Evolutionary conservation across 2,329 filamentous ascomycete species (phyloP).

Genomic region (Penicillium sp.): DNA sequence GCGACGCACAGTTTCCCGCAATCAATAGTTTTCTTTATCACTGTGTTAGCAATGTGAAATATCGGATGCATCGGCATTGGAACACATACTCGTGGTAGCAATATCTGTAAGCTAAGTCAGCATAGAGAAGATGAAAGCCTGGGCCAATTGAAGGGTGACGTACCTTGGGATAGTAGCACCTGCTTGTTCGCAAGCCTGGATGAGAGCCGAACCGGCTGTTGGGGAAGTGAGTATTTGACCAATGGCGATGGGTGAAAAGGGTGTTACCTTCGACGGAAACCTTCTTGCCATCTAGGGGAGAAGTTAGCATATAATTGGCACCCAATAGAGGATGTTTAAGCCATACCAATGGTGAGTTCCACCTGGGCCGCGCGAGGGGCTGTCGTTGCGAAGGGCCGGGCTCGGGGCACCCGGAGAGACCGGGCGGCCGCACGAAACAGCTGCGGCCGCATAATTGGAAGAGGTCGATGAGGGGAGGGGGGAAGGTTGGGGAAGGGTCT

Average conservation of each 20-base stretch:
- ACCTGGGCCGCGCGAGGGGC: slow-evolving; percentile 82
- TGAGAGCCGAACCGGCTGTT: slow-evolving; percentile 89
- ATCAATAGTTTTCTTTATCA: slow-evolving; percentile 85
- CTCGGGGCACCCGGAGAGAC: slow-evolving; percentile 53
- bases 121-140: slow-evolving; percentile 3
- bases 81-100: slow-evolving; percentile 89
- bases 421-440: slow-evolving; percentile 62
- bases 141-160: slow-evolving; percentile 24
- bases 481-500: slow-evolving; percentile 13
- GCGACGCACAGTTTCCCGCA: slow-evolving; percentile 79
- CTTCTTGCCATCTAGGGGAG: slow-evolving; percentile 83
- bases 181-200: slow-evolving; percentile 98
- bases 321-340: slow-evolving; percentile 55
- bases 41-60: slow-evolving; percentile 23
- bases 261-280: slow-evolving; percentile 88
- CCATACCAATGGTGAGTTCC: slow-evolving; percentile 89
- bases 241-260: slow-evolving; percentile 1
- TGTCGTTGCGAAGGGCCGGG: slow-evolving; percentile 80
- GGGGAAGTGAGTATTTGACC: slow-evolving; percentile 25
- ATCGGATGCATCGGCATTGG: slow-evolving; percentile 2
- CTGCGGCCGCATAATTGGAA: slow-evolving; percentile 63
- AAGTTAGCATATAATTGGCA: slow-evolving; percentile 31
- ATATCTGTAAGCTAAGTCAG: slow-evolving; percentile 64
- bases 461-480: slow-evolving; percentile 15
- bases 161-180: slow-evolving; percentile 84